Base-by-base conservation (phyloP, 352 stramenopile genomes). In the Phytophthora ohioensis region DNA sequence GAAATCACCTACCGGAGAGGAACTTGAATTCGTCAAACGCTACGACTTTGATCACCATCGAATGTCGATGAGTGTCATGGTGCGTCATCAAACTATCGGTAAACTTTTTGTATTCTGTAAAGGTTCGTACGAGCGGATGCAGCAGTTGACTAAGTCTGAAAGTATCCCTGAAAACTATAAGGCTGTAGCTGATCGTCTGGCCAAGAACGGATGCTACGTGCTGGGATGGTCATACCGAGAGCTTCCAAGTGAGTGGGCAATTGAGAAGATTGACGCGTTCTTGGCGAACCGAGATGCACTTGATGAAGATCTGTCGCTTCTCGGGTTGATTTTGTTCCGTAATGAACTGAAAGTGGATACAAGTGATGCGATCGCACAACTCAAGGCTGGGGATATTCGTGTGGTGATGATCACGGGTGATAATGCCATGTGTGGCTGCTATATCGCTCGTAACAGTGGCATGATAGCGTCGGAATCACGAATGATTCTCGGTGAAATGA, bases 31-130 rank as follows among this genome's bases (percentile, higher is more conserved):
- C 15, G 42, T 97, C 34, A 93, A 95, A 60, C 78, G 82, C 39
- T 96, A 91, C 67, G 88, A 94, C 47, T 97, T 97, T 66, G 89
- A 97, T 61, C 82, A 92, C 71, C 71, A 87, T 47, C 80, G 79
- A 21, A 93, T 92, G 84, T 92, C 81, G 39, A 92, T 95, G 73
- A 95, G 83, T 64, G 90, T 97, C 11, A 71, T 97, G 38, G 79
- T 96, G 32, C 69, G 80, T 3, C 42, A 84, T 51, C 57, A 60
- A 1, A 43, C 56, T 9, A 87, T 71, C 2, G 76, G 79, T 31
- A 61, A 53, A 10, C 45, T 78, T n/a, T 80, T 83, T 35, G 84
- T 90, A 0, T 95, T 91, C 68, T 87, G 82, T 34, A 95, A 97
- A 53, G 90, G 88, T 3, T 91, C 84, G 47, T 81, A 86, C 49